These are phyloP conservation scores for Candolleomyces eurysporus DNA, from an alignment of 768 basidiomycete genomes.

Conservation along the genomic window DNA sequence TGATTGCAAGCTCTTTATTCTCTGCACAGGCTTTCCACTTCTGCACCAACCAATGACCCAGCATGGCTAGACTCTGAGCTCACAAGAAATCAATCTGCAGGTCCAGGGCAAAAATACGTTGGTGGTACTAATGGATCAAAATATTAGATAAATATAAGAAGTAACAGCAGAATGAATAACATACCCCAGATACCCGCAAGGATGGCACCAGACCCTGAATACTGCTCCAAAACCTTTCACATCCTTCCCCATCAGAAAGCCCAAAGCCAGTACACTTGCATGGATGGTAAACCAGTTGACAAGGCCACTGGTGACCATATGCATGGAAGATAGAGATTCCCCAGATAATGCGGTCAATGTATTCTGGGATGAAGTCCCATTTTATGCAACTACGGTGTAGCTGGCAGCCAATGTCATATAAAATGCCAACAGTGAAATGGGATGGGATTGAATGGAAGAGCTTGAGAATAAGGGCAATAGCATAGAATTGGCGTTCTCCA, in stretches of 20 bases:
- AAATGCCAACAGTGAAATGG: slow-evolving; percentile 13
- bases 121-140: slow-evolving; percentile 18
- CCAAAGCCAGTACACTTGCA: slow-evolving; percentile 21
- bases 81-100: slow-evolving; percentile 18
- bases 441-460: slow-evolving; percentile 27
- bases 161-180: neutral
- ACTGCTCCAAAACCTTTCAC: too few relatives aligned
- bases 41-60: slow-evolving; percentile 16
- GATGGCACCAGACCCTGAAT: slow-evolving; percentile 20
- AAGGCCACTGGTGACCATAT: slow-evolving; percentile 34
- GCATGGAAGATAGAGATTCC: slow-evolving; percentile 33
- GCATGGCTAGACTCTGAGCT: slow-evolving; percentile 4
- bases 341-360: slow-evolving; percentile 22
- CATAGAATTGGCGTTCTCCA: slow-evolving; percentile 32
- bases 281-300: slow-evolving; percentile 30
- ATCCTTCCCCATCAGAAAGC: too few relatives aligned
- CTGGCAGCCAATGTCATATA: slow-evolving; percentile 33
- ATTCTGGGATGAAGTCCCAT: slow-evolving; percentile 18
- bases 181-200: slow-evolving; percentile 26
- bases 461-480: slow-evolving; percentile 24
- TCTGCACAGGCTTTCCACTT: slow-evolving; percentile 2
- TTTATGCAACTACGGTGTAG: slow-evolving; percentile 19
- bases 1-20: slow-evolving; percentile 2
- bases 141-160: neutral
- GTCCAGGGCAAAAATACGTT: slow-evolving; percentile 24